These are phyloP conservation scores for Emydomyces testavorans DNA, from an alignment of 2,329 filamentous ascomycete genomes.

Conservation along the genomic window DNA sequence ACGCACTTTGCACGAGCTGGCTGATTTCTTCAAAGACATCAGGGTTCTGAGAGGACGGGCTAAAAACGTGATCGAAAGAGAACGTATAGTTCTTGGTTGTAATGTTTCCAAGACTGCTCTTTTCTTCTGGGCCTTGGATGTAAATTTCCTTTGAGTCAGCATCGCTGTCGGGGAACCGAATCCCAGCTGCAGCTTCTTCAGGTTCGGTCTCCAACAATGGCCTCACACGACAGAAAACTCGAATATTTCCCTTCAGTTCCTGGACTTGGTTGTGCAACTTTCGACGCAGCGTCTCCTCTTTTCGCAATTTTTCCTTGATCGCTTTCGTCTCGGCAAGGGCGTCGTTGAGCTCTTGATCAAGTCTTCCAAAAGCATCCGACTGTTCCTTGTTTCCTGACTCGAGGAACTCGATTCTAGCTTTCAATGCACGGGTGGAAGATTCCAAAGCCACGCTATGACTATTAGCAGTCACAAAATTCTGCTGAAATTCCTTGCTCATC, in stretches of 20 bases:
- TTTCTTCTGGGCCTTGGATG: constrained; percentile 71
- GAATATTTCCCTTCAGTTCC: constrained; percentile 94
- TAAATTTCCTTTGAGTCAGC: constrained; percentile 81
- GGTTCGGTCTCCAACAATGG: constrained; percentile 53
- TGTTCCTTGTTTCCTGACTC: constrained; percentile 85
- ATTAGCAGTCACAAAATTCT: constrained; percentile 49
- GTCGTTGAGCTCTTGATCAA: constrained; percentile 69
- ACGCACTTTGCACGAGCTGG: constrained; percentile 86
- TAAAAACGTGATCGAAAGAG: constrained; percentile 86
- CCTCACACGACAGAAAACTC: constrained; percentile 92
- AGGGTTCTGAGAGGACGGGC: constrained; percentile 61
- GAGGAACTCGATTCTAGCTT: constrained; percentile 75
- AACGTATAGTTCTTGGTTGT: constrained; percentile 73
- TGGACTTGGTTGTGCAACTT: constrained; percentile 97
- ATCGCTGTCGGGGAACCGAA: constrained; percentile 65
- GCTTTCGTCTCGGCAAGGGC: constrained; percentile 58
- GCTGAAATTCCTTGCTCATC: constrained; percentile 47
- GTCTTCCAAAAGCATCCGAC: constrained; percentile 69
- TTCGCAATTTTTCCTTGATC: constrained; percentile 70
- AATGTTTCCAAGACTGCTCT: constrained; percentile 64
- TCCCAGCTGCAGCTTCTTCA: constrained; percentile 54
- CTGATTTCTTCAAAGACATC: constrained; percentile 94
- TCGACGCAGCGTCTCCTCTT: constrained; percentile 78
- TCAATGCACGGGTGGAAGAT: constrained; percentile 60
- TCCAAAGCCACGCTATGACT: constrained; percentile 57